A percentile compares a stretch with the other conserved stretches of the same genome.
Conservation (phyloP, 208 protist genomes). For the Perkinsela sp. region DNA sequence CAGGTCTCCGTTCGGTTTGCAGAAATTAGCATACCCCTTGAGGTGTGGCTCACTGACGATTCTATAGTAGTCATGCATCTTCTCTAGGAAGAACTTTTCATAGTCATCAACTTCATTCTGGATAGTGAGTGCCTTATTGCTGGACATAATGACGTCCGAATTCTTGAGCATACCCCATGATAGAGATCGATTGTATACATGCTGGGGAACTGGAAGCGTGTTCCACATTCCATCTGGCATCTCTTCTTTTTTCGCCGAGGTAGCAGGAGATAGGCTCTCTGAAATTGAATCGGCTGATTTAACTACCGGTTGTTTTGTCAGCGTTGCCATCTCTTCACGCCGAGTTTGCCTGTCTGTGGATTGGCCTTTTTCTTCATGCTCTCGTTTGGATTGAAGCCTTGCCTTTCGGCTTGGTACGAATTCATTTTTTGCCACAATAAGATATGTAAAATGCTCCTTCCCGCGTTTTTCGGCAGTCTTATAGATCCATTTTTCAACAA, state of each 20-base stretch:
- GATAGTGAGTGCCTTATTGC: not conserved
- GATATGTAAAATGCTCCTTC: constrained; percentile 42
- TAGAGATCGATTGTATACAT: not conserved
- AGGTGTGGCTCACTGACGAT: constrained; percentile 36
- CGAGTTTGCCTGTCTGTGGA: not conserved
- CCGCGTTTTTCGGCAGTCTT: constrained; percentile 35
- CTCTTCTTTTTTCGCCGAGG: not conserved
- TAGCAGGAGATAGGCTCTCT: too few species aligned
- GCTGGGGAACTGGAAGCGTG: not conserved
- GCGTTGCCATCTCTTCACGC: not conserved
- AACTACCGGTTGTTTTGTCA: not conserved
- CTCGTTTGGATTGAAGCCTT: not conserved
- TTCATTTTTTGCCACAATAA: constrained; percentile 5
- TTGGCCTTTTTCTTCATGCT: not conserved
- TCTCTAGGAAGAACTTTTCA: constrained; percentile 1
- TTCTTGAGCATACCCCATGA: not conserved
- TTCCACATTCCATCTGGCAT: not conserved
- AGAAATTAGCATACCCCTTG: constrained; percentile 42
- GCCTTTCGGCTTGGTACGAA: not conserved
- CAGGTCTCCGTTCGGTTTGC: constrained; percentile 30
- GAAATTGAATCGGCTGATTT: not conserved
- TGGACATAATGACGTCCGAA: not conserved
- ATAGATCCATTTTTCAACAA: constrained; percentile 47
- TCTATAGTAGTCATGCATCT: constrained; percentile 16
- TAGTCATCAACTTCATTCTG: not conserved